phyloP scores from a whole-genome alignment of 176 grass and related monocot species.

The Eremochloa ophiuroides region DNA sequence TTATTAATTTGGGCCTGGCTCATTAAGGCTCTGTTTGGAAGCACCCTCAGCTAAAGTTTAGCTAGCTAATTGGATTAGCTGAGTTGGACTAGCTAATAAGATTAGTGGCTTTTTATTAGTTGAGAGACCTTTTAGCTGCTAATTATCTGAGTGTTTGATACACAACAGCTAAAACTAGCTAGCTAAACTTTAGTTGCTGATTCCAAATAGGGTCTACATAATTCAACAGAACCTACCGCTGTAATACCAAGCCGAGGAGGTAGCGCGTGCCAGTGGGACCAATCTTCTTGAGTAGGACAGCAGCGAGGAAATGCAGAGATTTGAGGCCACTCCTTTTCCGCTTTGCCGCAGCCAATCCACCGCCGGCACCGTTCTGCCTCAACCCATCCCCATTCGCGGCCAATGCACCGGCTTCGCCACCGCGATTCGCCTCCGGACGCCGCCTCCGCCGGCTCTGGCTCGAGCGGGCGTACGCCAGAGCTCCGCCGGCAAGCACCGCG shows the following conservation, averaged over 20 bases:
- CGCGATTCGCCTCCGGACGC: not conserved
- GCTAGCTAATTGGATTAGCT: too few species aligned
- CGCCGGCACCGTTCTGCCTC: constrained; percentile 28
- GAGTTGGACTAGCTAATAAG: too few species aligned
- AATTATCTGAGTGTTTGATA: too few species aligned
- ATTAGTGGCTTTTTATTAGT: too few species aligned
- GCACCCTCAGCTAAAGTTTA: too few species aligned
- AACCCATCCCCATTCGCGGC: constrained; percentile 27
- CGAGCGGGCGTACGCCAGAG: constrained; percentile 66
- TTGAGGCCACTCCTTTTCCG: constrained; percentile 49
- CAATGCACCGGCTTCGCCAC: constrained; percentile 18
- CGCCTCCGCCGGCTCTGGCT: constrained; percentile 30
- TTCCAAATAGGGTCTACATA: too few species aligned
- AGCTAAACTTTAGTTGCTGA: too few species aligned
- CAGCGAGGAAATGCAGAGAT: constrained; percentile 82
- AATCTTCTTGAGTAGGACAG: constrained; percentile 82
- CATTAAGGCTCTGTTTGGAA: too few species aligned
- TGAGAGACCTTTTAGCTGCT: too few species aligned
- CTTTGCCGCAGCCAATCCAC: constrained; percentile 26
- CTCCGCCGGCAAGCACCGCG: constrained; percentile 76
- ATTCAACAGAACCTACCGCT: constrained; percentile 51
- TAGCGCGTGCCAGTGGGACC: constrained; percentile 58
- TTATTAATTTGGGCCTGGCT: too few species aligned
- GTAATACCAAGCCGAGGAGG: constrained; percentile 66
- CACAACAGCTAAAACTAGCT: too few species aligned